Evolutionary conservation across 352 stramenopile species (phyloP), one percentile per base, ranked within the genome.

Genomic region (Phytophthora melonis): DNA sequence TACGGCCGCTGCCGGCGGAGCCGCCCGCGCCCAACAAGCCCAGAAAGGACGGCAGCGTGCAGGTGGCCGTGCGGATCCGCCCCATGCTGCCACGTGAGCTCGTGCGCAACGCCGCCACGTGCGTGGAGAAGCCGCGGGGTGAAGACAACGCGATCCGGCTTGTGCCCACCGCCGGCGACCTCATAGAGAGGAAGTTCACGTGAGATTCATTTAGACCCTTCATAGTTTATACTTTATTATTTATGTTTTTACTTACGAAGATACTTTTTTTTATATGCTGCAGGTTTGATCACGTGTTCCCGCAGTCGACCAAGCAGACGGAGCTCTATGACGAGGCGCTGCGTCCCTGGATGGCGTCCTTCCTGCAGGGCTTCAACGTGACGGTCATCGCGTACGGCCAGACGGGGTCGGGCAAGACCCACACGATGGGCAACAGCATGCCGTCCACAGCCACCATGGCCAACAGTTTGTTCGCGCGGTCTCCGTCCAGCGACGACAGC

Each of bases 331-430:
- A 89, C 16, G 74, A 91, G 62, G 86, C 86, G 19, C 68, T 97
- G 50, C 70, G 93, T 63, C 89, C 90, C n/a, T 84, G 89, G 68
- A 86, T 97, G 76, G 77, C 88, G 25, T 90, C 88, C 10, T 97
- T 97, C 63, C 63, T 97, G 9, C 89, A 96, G 78, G 90, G 90
- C n/a, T 97, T 95, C 73, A 97, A 97, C 58, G 90, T 94, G 34
- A 97, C 90, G 1, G 87, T 97, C 13, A 91, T 97, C 18, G 90
- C 88, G 3, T 97, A 97, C 50, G 90, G 90, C 13, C 90, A 97
- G 56, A 97, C 90, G 7, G 90, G 89, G 0, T 94, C 89, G 0
- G 90, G 90, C 36, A 97, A 97, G 67, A 95, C 90, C 9, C 89
- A 91, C 63, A 96, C 90, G 0, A 95, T 97, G 84, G 90, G 89